Conservation (phyloP, 805 yeast species). For the Candida tammaniensis region DNA sequence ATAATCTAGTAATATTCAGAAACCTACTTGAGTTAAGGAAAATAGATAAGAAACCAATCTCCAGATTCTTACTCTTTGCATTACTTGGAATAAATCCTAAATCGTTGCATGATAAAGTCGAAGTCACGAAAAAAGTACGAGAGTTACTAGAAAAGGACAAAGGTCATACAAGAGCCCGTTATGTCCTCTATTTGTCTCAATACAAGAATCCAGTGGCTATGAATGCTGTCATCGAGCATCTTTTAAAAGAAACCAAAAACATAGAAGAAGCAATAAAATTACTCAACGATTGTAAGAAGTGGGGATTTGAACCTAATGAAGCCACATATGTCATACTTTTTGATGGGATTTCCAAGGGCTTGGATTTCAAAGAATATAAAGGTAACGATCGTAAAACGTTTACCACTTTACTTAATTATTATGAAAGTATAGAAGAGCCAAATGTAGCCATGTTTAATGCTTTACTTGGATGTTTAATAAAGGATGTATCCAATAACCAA, state of each 20-base stretch:
- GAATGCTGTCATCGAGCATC: conserved; percentile 52
- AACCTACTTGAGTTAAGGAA: conserved; percentile 25
- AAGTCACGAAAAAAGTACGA: conserved; percentile 52
- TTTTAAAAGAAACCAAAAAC: conserved; percentile 36
- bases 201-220: conserved; percentile 55
- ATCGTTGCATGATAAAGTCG: conserved; percentile 56
- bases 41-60: conserved; percentile 25
- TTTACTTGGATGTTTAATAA: conserved; percentile 31
- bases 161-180: conserved; percentile 48
- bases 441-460: conserved; percentile 34
- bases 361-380: conserved; percentile 1
- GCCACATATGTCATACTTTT: conserved; percentile 35
- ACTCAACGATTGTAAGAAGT: conserved; percentile 55
- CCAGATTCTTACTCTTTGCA: conserved; percentile 47
- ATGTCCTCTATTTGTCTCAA: conserved; percentile 47
- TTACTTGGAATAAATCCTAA: conserved; percentile 58
- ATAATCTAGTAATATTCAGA: conserved; percentile 25
- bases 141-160: conserved; percentile 52
- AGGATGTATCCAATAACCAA: conserved; percentile 31
- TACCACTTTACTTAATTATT: conserved; percentile 1
- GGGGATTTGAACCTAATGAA: conserved; percentile 57
- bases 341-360: conserved; percentile 26
- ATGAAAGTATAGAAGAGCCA: conserved; percentile 1
- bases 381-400: conserved; percentile 1
- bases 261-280: conserved; percentile 52